A percentile compares a stretch with the other conserved stretches of the same genome.
Evolutionary conservation across 2,329 filamentous ascomycete genomes (phyloP).

Genomic region (Daldinia eschscholtzii): DNA sequence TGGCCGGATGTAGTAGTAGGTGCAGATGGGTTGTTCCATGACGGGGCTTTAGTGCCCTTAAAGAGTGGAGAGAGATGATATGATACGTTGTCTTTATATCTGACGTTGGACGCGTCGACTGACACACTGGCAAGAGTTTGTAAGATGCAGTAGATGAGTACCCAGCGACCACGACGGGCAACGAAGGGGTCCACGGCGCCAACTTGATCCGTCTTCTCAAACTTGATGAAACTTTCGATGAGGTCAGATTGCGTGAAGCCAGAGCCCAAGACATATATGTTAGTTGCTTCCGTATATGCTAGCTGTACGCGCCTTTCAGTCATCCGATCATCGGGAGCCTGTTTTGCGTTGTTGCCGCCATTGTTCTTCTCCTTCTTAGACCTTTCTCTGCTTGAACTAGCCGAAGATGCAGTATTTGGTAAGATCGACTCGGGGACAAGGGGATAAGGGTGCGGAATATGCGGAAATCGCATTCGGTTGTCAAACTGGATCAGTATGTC

Average conservation of each 20-base stretch:
- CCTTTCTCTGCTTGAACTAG: conserved; percentile 45
- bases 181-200: conserved; percentile 65
- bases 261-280: conserved; percentile 67
- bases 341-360: conserved; percentile 27
- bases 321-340: conserved; percentile 42
- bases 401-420: conserved; percentile 40
- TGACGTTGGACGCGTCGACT: conserved; percentile 67
- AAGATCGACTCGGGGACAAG: conserved; percentile 69
- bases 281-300: conserved; percentile 71
- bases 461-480: conserved; percentile 71
- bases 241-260: conserved; percentile 66
- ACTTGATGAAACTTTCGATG: conserved; percentile 67
- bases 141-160: conserved; percentile 70
- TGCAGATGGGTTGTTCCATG: conserved; percentile 61
- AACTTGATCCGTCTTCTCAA: conserved; percentile 67
- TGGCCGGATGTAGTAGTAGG: conserved; percentile 57
- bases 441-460: conserved; percentile 76
- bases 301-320: conserved; percentile 66
- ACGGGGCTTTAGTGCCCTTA: conserved; percentile 64
- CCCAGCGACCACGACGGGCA: conserved; percentile 71
- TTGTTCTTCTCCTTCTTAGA: conserved; percentile 51
- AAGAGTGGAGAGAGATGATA: conserved; percentile 70
- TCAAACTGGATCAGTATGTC: conserved; percentile 76
- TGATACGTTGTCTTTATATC: conserved; percentile 63
- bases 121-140: conserved; percentile 71